A percentile compares a stretch with the other conserved stretches of the same genome.
Conservation (phyloP, 2,329 filamentous ascomycete species). For the Penicillium sp. region DNA sequence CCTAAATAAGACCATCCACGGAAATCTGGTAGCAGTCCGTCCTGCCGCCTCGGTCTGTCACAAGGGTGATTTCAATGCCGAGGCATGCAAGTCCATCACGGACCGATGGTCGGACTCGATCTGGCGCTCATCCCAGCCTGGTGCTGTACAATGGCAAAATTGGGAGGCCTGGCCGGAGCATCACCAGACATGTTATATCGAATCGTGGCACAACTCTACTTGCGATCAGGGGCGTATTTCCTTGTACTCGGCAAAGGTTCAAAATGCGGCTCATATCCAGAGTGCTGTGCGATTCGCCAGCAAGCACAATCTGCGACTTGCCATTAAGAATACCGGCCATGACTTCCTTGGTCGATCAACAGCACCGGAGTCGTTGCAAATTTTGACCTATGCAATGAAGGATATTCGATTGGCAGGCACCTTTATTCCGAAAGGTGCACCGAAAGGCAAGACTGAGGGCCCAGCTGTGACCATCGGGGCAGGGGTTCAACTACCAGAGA, state of each 20-base stretch:
- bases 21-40: conserved; percentile 32
- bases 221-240: conserved; percentile 37
- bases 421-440: conserved; percentile 20
- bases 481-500: conserved; percentile 12
- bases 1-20: conserved; percentile 36
- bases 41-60: conserved; percentile 34
- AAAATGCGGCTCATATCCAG: conserved; percentile 32
- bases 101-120: conserved; percentile 23
- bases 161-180: conserved; percentile 38
- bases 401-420: conserved; percentile 22
- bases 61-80: conserved; percentile 8
- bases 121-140: conserved; percentile 36
- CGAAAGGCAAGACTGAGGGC: conserved; percentile 8
- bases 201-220: conserved; percentile 16
- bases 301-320: conserved; percentile 29
- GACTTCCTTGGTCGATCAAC: conserved; percentile 33
- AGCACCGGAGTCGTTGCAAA: conserved; percentile 32
- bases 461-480: conserved; percentile 13
- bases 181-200: conserved; percentile 36
- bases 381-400: conserved; percentile 33
- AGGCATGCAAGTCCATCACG: conserved; percentile 13
- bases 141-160: conserved; percentile 36
- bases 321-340: conserved; percentile 37
- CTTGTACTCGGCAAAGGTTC: conserved; percentile 33
- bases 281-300: conserved; percentile 36